Percentiles rank a stretch among this genome's conserved stretches.
Conservation (phyloP, 2,329 filamentous ascomycete species). For the Colletotrichum caudatum region DNA sequence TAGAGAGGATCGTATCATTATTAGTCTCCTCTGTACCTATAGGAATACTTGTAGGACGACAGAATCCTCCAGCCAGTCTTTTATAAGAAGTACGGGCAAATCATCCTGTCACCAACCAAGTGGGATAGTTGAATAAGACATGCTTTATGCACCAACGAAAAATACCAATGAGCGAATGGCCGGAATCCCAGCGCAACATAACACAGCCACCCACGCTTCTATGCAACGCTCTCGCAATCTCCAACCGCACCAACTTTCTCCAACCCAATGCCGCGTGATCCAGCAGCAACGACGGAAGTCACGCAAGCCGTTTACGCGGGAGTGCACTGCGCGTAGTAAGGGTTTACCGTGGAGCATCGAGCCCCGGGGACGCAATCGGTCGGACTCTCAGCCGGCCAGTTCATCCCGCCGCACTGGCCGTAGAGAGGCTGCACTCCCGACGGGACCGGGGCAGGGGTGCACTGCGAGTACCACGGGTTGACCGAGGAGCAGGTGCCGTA, state of each 20-base stretch:
- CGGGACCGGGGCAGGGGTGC: slow-evolving; percentile 10
- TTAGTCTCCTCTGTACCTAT: too few species aligned
- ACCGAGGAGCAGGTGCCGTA: slow-evolving; percentile 20
- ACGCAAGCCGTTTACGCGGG: neutral
- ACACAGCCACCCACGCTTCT: neutral
- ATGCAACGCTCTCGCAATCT: neutral
- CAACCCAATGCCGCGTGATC: neutral
- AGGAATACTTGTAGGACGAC: too few species aligned
- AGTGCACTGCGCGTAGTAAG: slow-evolving; percentile 34
- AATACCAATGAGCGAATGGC: neutral
- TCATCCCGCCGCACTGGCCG: slow-evolving; percentile 21
- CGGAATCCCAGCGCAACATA: neutral
- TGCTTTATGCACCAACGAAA: neutral
- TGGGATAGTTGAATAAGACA: neutral
- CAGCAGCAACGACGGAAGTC: neutral
- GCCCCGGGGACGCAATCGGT: slow-evolving; percentile 27
- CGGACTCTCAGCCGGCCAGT: slow-evolving; percentile 16
- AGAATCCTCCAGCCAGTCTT: too few species aligned
- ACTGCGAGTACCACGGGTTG: slow-evolving; percentile 31
- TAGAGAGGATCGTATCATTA: too few species aligned
- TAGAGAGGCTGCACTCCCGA: slow-evolving; percentile 11
- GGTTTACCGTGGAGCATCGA: slow-evolving; percentile 18
- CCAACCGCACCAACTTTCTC: too few species aligned
- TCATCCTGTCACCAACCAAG: too few species aligned
- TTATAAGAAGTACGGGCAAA: neutral